These are phyloP conservation scores for Rhodomyrtus psidioides DNA, from an alignment of 441 rosid species.

Conservation along the genomic window DNA sequence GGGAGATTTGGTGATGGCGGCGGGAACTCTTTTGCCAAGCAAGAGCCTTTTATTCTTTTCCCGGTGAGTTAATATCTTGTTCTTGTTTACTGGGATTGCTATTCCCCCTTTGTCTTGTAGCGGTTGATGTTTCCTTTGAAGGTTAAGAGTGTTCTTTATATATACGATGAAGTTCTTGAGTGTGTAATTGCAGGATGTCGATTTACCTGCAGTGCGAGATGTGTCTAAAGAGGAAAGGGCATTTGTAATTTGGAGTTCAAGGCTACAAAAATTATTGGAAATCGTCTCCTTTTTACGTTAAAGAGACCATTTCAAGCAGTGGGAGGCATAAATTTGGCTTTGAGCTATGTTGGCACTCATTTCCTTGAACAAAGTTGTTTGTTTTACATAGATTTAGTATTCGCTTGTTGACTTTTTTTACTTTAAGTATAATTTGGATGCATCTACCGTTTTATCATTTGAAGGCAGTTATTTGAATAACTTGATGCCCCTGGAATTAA, in stretches of 20 bases:
- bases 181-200: no score
- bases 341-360: not conserved
- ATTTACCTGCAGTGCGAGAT: no score
- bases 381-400: not conserved
- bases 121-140: not conserved
- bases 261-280: no score
- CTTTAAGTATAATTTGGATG: not conserved
- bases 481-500: not conserved
- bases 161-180: no score
- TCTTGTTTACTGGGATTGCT: not conserved
- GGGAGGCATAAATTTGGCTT: not conserved
- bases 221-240: no score
- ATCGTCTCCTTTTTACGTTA: no score
- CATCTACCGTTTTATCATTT: not conserved
- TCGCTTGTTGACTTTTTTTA: not conserved
- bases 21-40: not conserved
- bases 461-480: no score
- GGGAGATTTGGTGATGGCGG: slow-evolving; percentile 1
- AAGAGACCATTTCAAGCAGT: no score
- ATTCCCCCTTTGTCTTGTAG: not conserved
- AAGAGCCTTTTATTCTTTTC: slow-evolving; percentile 5
- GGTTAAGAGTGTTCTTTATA: no score
- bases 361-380: not conserved
- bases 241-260: no score
- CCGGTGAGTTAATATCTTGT: not conserved